Evolutionary conservation across 768 basidiomycete genomes (phyloP), one percentile per base, ranked within the genome.

Genomic region (Postia placenta): DNA sequence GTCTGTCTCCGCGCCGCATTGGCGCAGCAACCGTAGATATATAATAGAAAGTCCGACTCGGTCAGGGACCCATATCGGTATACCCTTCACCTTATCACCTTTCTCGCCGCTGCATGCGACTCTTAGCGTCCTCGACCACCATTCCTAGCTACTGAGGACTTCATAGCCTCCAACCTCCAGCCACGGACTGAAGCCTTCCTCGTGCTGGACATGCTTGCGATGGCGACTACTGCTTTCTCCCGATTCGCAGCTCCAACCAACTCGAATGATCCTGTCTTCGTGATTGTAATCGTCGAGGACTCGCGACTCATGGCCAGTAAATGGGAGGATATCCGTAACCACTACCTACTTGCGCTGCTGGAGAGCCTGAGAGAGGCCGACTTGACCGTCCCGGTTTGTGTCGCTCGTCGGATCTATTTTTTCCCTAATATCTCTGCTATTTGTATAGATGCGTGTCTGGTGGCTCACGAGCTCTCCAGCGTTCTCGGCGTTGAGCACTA

Each of bases 261-360:
- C 33, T 51, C 58, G 22, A 54, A 59, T 7, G 58, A 64, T 45
- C 51, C 60, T 14, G 52, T 57, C n/a, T 59, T 60, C 15, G 58
- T 63, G 24, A 47, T 64, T n/a, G 57, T 66, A 27, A 58, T 66
- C 45, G 50, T 64, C 41, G 64, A 66, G 51, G 54, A 58, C 46
- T 61, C 63, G 1, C 35, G 33, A 17, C 41, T 37, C 15, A 61
- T 66, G 58, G 39, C 45, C 15, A 42, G 45, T 19, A 56, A 58
- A 48, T 64, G 64, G 64, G 43, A 46, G 42, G 59, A 62, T 17
- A 47, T 66, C 42, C 55, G 56, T 20, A 46, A 53, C 43, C 48
- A 49, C 23, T 62, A 61, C 49, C 47, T 66, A 25, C 59, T 61
- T 25, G 41, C 40, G 23, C 49, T 66, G 28, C 59, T 66, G 40